Percentiles rank a stretch among this genome's conserved stretches.
These are phyloP conservation scores for Puccinellia tenuiflora DNA, from an alignment of 176 grass and related monocot genomes.

Conservation along the genomic window DNA sequence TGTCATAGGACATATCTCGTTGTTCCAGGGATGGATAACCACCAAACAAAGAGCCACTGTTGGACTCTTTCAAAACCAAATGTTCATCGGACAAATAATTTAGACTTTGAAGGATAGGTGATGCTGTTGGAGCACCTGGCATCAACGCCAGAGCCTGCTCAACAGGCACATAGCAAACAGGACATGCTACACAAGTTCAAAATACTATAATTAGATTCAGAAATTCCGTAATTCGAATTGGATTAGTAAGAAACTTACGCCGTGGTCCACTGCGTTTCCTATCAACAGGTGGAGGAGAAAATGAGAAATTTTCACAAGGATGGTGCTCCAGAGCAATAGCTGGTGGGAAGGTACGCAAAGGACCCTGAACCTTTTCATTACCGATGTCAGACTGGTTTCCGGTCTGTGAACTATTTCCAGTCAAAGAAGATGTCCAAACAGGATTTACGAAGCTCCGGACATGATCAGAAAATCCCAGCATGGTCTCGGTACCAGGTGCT, in stretches of 20 bases:
- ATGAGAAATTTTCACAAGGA: constrained; percentile 93
- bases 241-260: constrained; percentile 56
- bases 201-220: constrained; percentile 31
- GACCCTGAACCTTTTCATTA: constrained; percentile 27
- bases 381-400: constrained; percentile 16
- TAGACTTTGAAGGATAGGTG: constrained; percentile 68
- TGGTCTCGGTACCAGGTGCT: constrained; percentile 48
- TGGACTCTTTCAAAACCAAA: constrained; percentile 54
- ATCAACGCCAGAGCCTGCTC: constrained; percentile 63
- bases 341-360: constrained; percentile 29
- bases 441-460: constrained; percentile 54
- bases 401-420: not conserved
- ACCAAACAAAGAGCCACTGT: constrained; percentile 73
- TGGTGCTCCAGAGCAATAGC: constrained; percentile 45
- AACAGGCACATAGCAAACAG: constrained; percentile 87
- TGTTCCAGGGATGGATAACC: constrained; percentile 81
- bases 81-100: constrained; percentile 66
- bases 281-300: constrained; percentile 70
- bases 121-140: constrained; percentile 53
- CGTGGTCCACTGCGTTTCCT: constrained; percentile 91
- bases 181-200: constrained; percentile 69
- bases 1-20: constrained; percentile 70
- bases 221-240: not conserved
- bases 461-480: constrained; percentile 46
- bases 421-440: constrained; percentile 35